Evolutionary conservation across 2,329 filamentous ascomycete genomes (phyloP).

Genomic region (Metarhizium humberi): DNA sequence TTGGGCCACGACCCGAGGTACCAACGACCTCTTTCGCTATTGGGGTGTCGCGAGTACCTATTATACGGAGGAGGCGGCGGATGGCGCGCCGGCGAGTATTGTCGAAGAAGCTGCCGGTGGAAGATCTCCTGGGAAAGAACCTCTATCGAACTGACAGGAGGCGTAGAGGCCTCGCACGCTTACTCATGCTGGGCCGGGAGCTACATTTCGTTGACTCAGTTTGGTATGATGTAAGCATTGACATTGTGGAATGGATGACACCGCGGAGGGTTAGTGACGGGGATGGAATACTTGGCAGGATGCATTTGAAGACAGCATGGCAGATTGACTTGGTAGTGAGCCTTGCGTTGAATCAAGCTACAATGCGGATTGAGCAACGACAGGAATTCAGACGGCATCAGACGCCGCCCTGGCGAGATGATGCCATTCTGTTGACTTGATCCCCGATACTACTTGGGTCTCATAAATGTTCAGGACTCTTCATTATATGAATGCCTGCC

Average conservation of each 20-base stretch:
- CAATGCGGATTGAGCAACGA: no score
- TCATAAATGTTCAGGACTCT: background rate
- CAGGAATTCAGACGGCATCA: no score
- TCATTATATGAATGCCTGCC: no score
- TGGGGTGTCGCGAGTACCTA: background rate
- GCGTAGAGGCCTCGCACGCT: background rate
- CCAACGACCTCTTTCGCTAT: background rate
- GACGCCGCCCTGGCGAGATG: no score
- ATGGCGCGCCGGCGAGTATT: background rate
- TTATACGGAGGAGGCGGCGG: background rate
- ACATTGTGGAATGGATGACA: background rate
- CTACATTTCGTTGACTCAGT: background rate
- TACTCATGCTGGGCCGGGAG: background rate
- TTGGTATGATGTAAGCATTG: no score
- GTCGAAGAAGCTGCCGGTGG: background rate
- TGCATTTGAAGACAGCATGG: background rate
- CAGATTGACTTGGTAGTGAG: background rate
- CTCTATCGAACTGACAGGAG: background rate
- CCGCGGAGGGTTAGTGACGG: no score
- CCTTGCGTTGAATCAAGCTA: background rate
- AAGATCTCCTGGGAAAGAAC: background rate
- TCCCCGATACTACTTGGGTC: no score
- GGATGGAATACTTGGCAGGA: background rate
- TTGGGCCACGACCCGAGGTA: constrained; percentile 1
- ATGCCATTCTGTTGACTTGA: no score